These are phyloP conservation scores for Lactarius indigo DNA, from an alignment of 768 basidiomycete genomes.

Conservation along the genomic window DNA sequence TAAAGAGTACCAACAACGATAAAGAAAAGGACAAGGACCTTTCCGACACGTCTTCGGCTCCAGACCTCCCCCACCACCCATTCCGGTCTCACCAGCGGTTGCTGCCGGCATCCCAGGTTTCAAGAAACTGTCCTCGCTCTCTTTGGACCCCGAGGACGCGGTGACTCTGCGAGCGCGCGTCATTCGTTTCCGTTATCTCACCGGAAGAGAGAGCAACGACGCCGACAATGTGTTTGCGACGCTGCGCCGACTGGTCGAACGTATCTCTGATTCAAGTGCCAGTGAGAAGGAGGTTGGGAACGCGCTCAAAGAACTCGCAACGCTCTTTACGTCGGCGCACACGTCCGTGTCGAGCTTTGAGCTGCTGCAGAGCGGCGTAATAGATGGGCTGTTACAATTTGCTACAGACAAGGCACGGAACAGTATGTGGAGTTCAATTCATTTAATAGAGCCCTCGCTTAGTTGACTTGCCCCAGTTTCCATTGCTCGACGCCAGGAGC, in stretches of 20 bases:
- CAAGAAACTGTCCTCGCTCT: conserved; percentile 65
- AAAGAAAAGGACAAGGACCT: conserved; percentile 44
- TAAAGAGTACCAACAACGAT: conserved; percentile 45
- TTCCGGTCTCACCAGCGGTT: conserved; percentile 41
- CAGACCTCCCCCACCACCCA: conserved; percentile 36
- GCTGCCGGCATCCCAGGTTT: conserved; percentile 50
- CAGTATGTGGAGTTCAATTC: conserved; percentile 41
- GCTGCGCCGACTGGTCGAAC: conserved; percentile 61
- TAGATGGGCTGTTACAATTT: conserved; percentile 81
- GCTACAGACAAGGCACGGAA: conserved; percentile 63
- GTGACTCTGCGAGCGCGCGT: conserved; percentile 90
- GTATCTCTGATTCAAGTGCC: conserved; percentile 51
- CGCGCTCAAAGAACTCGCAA: conserved; percentile 70
- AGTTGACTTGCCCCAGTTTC: conserved; percentile 47
- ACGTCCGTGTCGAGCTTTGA: conserved; percentile 94
- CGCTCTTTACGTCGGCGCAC: conserved; percentile 70
- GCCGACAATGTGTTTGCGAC: conserved; percentile 61
- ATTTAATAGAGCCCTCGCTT: conserved; percentile 5
- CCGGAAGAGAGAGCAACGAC: conserved; percentile 51
- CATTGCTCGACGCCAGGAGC: conserved; percentile 62
- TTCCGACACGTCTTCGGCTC: conserved; percentile 38
- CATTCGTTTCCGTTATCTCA: conserved; percentile 77
- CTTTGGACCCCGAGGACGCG: conserved; percentile 82
- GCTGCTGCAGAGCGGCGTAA: conserved; percentile 87
- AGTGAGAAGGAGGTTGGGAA: conserved; percentile 61